phyloP scores from a whole-genome alignment of 768 basidiomycete genomes.

The Leccinellum albellum region DNA sequence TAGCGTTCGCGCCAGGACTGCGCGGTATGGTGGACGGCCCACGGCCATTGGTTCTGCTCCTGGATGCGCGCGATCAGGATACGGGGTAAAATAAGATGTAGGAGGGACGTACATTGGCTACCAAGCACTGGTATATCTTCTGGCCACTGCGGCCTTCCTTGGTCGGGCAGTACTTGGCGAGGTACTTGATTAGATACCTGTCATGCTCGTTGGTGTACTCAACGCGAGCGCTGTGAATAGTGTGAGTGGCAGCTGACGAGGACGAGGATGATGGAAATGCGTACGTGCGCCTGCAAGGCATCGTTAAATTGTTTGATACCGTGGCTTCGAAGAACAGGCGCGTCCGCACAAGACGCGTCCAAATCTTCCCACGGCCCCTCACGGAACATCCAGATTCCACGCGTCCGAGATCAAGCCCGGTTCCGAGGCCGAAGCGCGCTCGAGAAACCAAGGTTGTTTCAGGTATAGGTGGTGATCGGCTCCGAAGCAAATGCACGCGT shows the following conservation, averaged over 20 bases:
- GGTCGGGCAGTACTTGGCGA: constrained; percentile 47
- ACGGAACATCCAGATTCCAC: too few relatives aligned
- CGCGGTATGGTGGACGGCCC: constrained; percentile 51
- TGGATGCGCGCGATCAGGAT: constrained; percentile 18
- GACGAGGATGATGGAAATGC: neutral
- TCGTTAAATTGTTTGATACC: neutral
- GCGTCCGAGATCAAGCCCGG: too few relatives aligned
- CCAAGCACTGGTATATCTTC: constrained; percentile 40
- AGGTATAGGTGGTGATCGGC: too few relatives aligned
- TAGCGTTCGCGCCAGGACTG: constrained; percentile 68
- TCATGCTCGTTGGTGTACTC: constrained; percentile 42
- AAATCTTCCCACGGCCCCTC: neutral
- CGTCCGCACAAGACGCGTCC: neutral
- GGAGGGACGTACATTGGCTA: constrained; percentile 41
- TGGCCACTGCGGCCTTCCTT: constrained; percentile 43
- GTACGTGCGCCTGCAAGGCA: constrained; percentile 4
- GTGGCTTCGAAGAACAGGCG: neutral
- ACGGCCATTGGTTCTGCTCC: constrained; percentile 44
- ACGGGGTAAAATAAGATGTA: neutral
- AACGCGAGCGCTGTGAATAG: constrained; percentile 19
- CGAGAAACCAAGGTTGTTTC: too few relatives aligned
- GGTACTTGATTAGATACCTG: constrained; percentile 38
- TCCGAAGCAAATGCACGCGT: too few relatives aligned
- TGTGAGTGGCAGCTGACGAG: neutral
- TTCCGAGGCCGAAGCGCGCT: too few relatives aligned